Conservation (phyloP, 345 rosid species). For the Pelargonium nanum region DNA sequence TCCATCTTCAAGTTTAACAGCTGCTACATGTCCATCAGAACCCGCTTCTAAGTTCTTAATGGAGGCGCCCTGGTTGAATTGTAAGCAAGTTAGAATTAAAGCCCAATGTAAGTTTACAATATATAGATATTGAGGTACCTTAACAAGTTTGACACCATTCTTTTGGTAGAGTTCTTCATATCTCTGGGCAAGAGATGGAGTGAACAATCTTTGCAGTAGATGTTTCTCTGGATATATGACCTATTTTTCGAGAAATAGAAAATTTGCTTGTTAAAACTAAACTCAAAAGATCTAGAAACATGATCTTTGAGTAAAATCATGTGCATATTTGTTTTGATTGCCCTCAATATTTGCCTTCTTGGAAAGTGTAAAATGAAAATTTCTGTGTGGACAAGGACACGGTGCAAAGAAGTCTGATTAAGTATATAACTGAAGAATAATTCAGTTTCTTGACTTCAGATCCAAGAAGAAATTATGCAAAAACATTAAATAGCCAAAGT, state of each 20-base stretch:
- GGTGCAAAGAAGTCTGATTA: not conserved
- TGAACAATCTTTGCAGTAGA: slow-evolving; percentile 79
- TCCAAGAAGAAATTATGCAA: not conserved
- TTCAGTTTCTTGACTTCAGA: not conserved
- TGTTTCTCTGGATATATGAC: slow-evolving; percentile 79
- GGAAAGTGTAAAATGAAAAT: not conserved
- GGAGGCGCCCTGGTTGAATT: slow-evolving; percentile 50
- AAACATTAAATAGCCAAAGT: not conserved
- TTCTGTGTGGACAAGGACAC: not conserved
- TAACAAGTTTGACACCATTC: slow-evolving; percentile 65
- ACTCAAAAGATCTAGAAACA: not conserved
- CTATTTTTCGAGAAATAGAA: slow-evolving; percentile 24
- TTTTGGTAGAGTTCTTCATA: slow-evolving; percentile 78
- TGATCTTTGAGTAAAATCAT: not conserved
- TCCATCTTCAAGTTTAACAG: slow-evolving; percentile 77
- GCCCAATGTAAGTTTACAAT: not conserved
- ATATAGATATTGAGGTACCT: slow-evolving; percentile 24
- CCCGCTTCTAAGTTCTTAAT: slow-evolving; percentile 70
- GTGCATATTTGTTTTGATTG: not conserved
- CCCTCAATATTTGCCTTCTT: not conserved
- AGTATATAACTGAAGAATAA: not conserved
- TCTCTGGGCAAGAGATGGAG: slow-evolving; percentile 79
- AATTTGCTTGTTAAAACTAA: slow-evolving; percentile 3
- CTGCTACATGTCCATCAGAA: slow-evolving; percentile 62
- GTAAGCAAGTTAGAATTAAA: not conserved